Evolutionary conservation across 129 eudicot genomes (phyloP).

Genomic region (Chrysanthemum makinoi): DNA sequence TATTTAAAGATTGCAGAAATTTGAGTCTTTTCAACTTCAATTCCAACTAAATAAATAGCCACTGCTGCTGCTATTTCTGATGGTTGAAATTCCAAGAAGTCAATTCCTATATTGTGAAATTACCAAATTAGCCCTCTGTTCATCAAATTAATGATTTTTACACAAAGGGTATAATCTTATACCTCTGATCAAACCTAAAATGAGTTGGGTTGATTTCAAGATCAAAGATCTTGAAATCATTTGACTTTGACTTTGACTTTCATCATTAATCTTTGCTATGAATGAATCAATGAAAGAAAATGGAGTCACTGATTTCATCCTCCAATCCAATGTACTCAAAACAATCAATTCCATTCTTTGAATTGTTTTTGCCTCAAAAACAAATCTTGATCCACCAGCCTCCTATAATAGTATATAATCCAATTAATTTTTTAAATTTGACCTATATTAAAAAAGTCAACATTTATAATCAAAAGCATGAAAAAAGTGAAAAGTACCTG

Average conservation of each 20-base stretch:
- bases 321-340: conserved; percentile 68
- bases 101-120: conserved; percentile 58
- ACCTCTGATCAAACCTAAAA: conserved; percentile 55
- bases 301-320: conserved; percentile 73
- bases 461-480: background rate
- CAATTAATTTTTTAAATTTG: conserved; percentile 10
- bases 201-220: conserved; percentile 45
- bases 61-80: conserved; percentile 82
- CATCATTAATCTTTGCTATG: conserved; percentile 39
- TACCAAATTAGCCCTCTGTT: conserved; percentile 6
- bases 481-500: conserved; percentile 39
- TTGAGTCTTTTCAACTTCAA: conserved; percentile 29
- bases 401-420: conserved; percentile 17
- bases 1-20: conserved; percentile 32
- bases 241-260: conserved; percentile 28
- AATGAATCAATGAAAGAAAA: conserved; percentile 62
- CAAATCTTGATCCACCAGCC: conserved; percentile 49
- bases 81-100: conserved; percentile 66
- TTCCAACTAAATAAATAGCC: conserved; percentile 49
- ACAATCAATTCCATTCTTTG: conserved; percentile 76
- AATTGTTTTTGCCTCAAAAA: conserved; percentile 63
- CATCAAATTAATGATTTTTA: conserved; percentile 13
- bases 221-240: conserved; percentile 39
- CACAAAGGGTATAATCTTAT: background rate
- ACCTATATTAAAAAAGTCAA: background rate